Base-by-base conservation (phyloP, 2,329 filamentous ascomycete genomes). In the Trematosphaeria pertusa region DNA sequence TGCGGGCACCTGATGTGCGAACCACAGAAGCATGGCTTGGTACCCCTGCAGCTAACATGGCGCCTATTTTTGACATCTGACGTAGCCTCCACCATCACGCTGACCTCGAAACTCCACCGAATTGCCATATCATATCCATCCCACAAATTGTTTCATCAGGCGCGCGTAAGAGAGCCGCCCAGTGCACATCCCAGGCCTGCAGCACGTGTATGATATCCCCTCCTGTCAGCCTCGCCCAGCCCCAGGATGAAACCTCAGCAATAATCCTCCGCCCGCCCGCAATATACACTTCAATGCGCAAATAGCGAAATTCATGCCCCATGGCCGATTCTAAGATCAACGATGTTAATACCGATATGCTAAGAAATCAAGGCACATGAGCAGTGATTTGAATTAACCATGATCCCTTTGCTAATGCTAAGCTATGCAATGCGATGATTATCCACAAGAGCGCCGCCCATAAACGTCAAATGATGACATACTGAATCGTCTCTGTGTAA, bases 1-100 rank as follows among this genome's bases (percentile, higher is more conserved):
- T 37, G 38, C 32, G 31, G 31, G 17, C 38, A 42, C 43, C 34
- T 36, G 36, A 40, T 41, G 37, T 28, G 24, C 24, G 8, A 28
- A 28, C 24, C 12, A 12, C 24, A 12, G 24, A 28, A 28, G 8
- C 12, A 12, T 28, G 24, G 24, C 24, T 12, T 12, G 24, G 12
- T 12, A 31, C 30, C 44, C 43, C 44, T 47, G 44, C 44, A 37
- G 18, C 35, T 11, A 11, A 33, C 37, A 7, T 28, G 7, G 22
- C 8, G n/a, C 22, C 37, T 46, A 46, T 32, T 33, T 39, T 46
- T 41, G 37, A 39, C 37, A 11, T 28, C 37, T 30, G 43, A 41
- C 31, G 18, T 46, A 34, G n/a, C 22, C 24, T n/a, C n/a, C n/a
- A n/a, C n/a, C n/a, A n/a, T n/a, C n/a, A n/a, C 24, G 12, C 24